These are phyloP conservation scores for Syncephalis plumigaleata DNA, from an alignment of 371 early-diverging fungal species.

Conservation along the genomic window DNA sequence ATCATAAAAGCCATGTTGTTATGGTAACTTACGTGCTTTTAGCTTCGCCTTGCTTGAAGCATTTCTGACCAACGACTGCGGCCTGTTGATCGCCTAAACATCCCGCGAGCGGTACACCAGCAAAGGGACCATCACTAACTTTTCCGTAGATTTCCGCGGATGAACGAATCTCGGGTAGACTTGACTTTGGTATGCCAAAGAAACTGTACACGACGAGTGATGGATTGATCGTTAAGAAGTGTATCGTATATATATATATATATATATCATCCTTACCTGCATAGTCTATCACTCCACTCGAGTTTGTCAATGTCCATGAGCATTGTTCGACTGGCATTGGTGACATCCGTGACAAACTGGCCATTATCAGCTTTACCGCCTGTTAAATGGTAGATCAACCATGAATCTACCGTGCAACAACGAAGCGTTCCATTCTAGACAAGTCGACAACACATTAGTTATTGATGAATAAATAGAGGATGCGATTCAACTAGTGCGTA, in stretches of 20 bases:
- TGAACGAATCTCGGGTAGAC: slow-evolving; percentile 70
- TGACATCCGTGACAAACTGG: slow-evolving; percentile 76
- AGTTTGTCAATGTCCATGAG: slow-evolving; percentile 75
- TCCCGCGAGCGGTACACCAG: slow-evolving; percentile 58
- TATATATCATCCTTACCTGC: no score
- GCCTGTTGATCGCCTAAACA: slow-evolving; percentile 96
- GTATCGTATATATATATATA: no score
- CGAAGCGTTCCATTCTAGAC: slow-evolving; percentile 29
- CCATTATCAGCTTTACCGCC: slow-evolving; percentile 45
- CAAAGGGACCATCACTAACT: slow-evolving; percentile 26
- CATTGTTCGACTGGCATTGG: slow-evolving; percentile 91
- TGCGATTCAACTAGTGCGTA: no score
- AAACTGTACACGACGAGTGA: no score
- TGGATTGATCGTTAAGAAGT: no score
- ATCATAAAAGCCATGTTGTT: neutral
- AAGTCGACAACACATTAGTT: neutral
- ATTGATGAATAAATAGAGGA: neutral
- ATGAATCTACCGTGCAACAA: slow-evolving; percentile 88
- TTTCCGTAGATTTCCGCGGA: slow-evolving; percentile 69
- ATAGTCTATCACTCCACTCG: slow-evolving; percentile 61
- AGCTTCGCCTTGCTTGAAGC: slow-evolving; percentile 69
- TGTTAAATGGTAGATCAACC: slow-evolving; percentile 80
- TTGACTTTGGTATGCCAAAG: slow-evolving; percentile 40
- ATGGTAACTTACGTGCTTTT: slow-evolving; percentile 58
- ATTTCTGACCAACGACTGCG: slow-evolving; percentile 90